Conservation (phyloP, 2,329 filamentous ascomycete species). For the Dryadomyces quercivorus region DNA sequence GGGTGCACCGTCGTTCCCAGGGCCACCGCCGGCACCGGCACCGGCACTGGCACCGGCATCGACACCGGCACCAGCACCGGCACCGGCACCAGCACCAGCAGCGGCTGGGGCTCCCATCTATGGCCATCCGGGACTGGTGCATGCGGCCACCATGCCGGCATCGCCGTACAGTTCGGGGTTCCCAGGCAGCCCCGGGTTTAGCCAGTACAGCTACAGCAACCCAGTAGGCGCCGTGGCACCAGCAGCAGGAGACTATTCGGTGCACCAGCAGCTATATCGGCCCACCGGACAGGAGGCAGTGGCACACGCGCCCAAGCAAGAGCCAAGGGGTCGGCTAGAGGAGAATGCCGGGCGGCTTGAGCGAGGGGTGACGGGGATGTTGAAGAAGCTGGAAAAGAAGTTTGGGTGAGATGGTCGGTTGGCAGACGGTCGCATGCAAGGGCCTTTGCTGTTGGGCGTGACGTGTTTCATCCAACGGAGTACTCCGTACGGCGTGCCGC, state of each 20-base stretch:
- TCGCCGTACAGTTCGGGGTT: conserved; percentile 15
- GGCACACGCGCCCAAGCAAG: conserved; percentile 29
- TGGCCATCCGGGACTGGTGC: conserved; percentile 27
- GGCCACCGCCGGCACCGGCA: conserved; percentile 22
- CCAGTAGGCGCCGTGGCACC: conserved; percentile 15
- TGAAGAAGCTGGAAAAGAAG: conserved; percentile 72
- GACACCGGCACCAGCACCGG: conserved; percentile 13
- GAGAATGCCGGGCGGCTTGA: conserved; percentile 55
- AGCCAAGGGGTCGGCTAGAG: conserved; percentile 43
- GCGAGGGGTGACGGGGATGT: conserved; percentile 56
- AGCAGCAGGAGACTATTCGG: conserved; percentile 32
- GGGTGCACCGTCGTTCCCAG: conserved; percentile 26
- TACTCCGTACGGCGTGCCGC: background rate
- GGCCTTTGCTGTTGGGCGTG: background rate
- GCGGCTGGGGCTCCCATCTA: background rate
- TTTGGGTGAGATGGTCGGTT: conserved; percentile 38
- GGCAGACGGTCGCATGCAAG: background rate
- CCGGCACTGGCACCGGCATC: too few species aligned
- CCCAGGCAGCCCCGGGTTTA: conserved; percentile 38
- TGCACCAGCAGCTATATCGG: conserved; percentile 59
- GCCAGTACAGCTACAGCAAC: conserved; percentile 34
- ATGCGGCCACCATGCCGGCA: conserved; percentile 32
- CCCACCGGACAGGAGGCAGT: conserved; percentile 50
- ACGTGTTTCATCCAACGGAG: too few species aligned
- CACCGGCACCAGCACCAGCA: too few species aligned